phyloP scores from a whole-genome alignment of 306 rosid species.

The Pyrus betulifolia region DNA sequence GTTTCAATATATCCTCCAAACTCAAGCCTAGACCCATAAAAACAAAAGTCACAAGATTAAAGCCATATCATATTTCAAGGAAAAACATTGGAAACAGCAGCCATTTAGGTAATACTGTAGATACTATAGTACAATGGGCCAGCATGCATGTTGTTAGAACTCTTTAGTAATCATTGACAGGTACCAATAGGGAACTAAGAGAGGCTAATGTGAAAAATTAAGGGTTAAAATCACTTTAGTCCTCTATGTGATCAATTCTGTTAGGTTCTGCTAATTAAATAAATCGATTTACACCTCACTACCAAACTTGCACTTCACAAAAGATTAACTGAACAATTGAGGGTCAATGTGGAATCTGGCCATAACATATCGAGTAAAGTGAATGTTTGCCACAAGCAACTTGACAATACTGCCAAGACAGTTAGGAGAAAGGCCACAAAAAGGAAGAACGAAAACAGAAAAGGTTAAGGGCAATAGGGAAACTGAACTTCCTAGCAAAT shows the following conservation, averaged over 20 bases:
- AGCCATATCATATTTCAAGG: neutral
- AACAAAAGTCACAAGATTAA: neutral
- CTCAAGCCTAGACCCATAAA: slow-evolving; percentile 52
- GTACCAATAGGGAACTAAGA: neutral
- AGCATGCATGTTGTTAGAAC: neutral
- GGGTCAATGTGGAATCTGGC: neutral
- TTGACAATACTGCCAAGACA: neutral
- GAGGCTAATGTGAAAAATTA: neutral
- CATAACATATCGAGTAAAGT: neutral
- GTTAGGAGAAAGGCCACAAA: neutral
- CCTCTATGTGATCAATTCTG: neutral
- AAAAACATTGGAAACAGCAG: too few species aligned
- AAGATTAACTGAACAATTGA: neutral
- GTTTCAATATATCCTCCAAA: slow-evolving; percentile 82
- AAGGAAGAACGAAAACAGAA: neutral
- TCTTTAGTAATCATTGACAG: neutral
- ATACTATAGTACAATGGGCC: neutral
- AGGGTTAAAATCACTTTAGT: neutral
- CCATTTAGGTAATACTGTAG: neutral
- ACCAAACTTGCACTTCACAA: neutral
- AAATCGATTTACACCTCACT: neutral
- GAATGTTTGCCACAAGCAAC: neutral
- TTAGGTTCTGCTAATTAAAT: neutral
- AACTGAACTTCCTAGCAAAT: neutral
- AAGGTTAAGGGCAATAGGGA: neutral